Evolutionary conservation across 129 eudicot genomes (phyloP).

Genomic region (Solidago caesia): DNA sequence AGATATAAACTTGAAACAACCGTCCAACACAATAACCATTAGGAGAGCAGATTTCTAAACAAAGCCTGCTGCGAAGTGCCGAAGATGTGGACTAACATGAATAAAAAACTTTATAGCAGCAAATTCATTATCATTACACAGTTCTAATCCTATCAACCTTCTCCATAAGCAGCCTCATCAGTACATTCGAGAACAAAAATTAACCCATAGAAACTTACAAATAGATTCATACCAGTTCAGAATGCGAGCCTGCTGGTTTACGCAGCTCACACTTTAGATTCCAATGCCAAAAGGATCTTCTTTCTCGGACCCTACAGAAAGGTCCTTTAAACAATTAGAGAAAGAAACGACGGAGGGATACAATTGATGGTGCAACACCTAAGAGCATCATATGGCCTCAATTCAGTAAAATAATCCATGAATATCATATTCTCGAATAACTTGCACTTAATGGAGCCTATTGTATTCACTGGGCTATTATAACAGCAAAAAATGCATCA

Average conservation of each 20-base stretch:
- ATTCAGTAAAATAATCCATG: not conserved
- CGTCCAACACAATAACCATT: not conserved
- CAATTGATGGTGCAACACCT: not conserved
- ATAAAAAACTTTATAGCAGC: conserved; percentile 8
- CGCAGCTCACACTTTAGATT: no score
- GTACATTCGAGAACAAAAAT: conserved; percentile 28
- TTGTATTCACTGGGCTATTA: not conserved
- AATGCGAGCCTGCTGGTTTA: no score
- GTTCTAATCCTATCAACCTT: conserved; percentile 27
- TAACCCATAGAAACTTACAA: conserved; percentile 30
- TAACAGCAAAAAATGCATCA: not conserved
- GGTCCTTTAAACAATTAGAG: not conserved
- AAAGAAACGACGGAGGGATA: no score
- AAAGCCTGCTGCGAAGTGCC: not conserved
- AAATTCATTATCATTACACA: conserved; percentile 29
- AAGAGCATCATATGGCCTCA: not conserved
- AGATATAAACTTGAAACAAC: not conserved
- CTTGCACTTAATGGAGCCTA: not conserved
- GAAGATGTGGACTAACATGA: not conserved
- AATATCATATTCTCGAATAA: not conserved
- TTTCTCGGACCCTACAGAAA: not conserved
- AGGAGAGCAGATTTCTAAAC: not conserved
- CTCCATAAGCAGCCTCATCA: conserved; percentile 18
- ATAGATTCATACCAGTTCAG: no score
- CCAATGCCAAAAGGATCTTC: no score